phyloP scores from a whole-genome alignment of 768 basidiomycete genomes.

The Agrocybe praecox region DNA sequence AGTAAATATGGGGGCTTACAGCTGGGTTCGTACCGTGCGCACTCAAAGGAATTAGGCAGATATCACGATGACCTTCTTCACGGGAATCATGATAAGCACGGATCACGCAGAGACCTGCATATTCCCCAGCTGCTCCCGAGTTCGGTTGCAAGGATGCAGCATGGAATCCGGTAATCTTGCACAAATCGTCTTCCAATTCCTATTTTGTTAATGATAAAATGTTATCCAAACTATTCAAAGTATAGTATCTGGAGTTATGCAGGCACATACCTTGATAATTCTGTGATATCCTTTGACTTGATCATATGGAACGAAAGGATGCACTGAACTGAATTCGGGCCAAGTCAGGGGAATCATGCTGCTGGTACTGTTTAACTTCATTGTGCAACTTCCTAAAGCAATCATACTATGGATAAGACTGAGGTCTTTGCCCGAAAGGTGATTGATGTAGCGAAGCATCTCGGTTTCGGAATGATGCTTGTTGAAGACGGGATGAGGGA shows the following conservation, averaged over 20 bases:
- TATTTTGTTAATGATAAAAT: no score
- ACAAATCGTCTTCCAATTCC: conserved; percentile 92
- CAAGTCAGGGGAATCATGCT: conserved; percentile 97
- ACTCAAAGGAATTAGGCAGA: conserved; percentile 93
- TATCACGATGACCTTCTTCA: conserved; percentile 82
- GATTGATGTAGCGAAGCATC: conserved; percentile 95
- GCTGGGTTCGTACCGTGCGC: conserved; percentile 99
- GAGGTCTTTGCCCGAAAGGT: conserved; percentile 92
- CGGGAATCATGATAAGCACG: conserved; percentile 92
- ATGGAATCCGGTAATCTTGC: conserved; percentile 95
- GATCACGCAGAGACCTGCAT: conserved; percentile 93
- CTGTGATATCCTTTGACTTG: conserved; percentile 88
- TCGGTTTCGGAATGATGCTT: conserved; percentile 98
- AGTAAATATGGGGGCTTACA: conserved; percentile 45
- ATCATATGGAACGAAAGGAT: conserved; percentile 90
- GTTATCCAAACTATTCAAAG: no score
- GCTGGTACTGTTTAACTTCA: conserved; percentile 98
- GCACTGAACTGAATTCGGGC: conserved; percentile 88
- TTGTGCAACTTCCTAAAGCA: conserved; percentile 92
- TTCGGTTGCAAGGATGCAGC: conserved; percentile 98
- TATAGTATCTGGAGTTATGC: no score
- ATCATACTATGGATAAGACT: conserved; percentile 97
- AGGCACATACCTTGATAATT: conserved; percentile 68
- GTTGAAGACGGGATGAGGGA: conserved; percentile 93
- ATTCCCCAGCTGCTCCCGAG: conserved; percentile 98